Conservation (phyloP, 2,329 filamentous ascomycete species). For the Trichoderma cornu-damae region DNA sequence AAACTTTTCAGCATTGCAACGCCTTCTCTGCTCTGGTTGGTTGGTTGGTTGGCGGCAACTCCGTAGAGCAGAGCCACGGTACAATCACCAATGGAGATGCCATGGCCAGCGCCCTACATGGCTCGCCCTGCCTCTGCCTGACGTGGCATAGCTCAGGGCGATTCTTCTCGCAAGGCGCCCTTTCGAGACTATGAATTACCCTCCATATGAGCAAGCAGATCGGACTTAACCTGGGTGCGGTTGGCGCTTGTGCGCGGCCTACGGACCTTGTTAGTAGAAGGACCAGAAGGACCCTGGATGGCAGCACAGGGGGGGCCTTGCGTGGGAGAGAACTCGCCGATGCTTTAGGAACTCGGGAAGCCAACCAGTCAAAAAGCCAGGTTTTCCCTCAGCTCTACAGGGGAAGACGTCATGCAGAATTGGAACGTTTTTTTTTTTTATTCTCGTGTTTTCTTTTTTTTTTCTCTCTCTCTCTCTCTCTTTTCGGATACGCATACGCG, state of each 20-base stretch:
- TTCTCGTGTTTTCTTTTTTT: too few relatives aligned
- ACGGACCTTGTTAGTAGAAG: too few relatives aligned
- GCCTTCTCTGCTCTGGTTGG: background rate
- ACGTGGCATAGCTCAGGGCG: slow-evolving; percentile 5
- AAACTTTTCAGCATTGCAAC: background rate
- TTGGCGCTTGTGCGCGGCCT: background rate
- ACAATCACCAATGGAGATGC: background rate
- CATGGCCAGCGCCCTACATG: slow-evolving; percentile 1
- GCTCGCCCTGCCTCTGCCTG: slow-evolving; percentile 6
- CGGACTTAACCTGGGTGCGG: background rate
- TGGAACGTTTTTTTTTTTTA: background rate
- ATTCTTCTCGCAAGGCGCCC: background rate
- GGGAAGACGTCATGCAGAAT: background rate
- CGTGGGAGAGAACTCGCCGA: background rate
- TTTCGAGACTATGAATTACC: background rate
- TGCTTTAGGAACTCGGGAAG: background rate
- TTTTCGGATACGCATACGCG: background rate
- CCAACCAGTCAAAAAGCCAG: background rate
- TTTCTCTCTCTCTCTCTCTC: too few relatives aligned
- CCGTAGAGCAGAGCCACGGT: too few relatives aligned
- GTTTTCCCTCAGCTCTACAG: background rate
- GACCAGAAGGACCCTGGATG: background rate
- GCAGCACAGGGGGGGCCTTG: background rate
- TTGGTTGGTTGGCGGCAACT: background rate
- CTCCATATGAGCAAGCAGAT: background rate